These are phyloP conservation scores for Hymenoscyphus albidus DNA, from an alignment of 2,329 filamentous ascomycete species.

Conservation along the genomic window DNA sequence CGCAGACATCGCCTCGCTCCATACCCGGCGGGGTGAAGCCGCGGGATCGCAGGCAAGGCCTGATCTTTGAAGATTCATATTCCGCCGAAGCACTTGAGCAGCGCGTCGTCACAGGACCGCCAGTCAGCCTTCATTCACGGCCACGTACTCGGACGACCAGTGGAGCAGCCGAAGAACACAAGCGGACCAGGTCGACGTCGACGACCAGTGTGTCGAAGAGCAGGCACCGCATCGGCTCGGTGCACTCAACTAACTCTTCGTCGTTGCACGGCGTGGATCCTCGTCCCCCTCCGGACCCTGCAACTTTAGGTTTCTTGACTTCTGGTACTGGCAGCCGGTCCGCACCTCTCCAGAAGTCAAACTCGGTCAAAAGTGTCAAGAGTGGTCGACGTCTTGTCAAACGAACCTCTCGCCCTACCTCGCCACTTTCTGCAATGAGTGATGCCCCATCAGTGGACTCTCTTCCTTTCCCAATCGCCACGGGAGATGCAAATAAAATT, in stretches of 20 bases:
- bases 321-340: constrained; percentile 34
- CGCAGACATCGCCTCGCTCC: constrained; percentile 47
- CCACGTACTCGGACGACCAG: constrained; percentile 45
- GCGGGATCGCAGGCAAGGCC: constrained; percentile 48
- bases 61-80: constrained; percentile 58
- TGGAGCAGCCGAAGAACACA: constrained; percentile 38
- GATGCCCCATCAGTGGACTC: constrained; percentile 58
- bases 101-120: constrained; percentile 18
- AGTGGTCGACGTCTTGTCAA: constrained; percentile 50
- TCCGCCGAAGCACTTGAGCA: constrained; percentile 37
- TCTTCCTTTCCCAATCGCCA: constrained; percentile 55
- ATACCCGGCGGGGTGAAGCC: constrained; percentile 43
- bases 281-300: constrained; percentile 35
- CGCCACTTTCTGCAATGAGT: constrained; percentile 43
- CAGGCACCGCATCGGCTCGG: constrained; percentile 65
- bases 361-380: constrained; percentile 39
- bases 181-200: constrained; percentile 37
- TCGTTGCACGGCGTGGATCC: constrained; percentile 46
- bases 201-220: constrained; percentile 39
- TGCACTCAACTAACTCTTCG: constrained; percentile 59
- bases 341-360: constrained; percentile 32
- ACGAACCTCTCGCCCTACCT: constrained; percentile 52
- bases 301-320: constrained; percentile 42
- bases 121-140: constrained; percentile 37
- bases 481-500: constrained; percentile 67